Conservation (phyloP, 257 asterid genomes). For the Striga asiatica region DNA sequence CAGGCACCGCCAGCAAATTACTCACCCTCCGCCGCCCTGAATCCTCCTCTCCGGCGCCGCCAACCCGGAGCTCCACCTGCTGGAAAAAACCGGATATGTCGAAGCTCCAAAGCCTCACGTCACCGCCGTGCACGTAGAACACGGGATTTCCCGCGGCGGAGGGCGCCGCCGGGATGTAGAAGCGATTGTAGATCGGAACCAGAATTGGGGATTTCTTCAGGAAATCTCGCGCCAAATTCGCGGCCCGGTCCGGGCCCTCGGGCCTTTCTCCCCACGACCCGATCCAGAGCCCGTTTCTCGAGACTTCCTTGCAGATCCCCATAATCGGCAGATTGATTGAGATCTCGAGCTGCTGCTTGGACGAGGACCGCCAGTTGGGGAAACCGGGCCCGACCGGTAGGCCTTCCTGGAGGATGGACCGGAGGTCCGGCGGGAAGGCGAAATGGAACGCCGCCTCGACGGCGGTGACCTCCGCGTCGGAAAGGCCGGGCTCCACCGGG, state of each 20-base stretch:
- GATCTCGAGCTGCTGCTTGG: constrained; percentile 49
- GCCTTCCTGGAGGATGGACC: constrained; percentile 75
- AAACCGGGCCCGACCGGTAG: constrained; percentile 76
- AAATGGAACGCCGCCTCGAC: constrained; percentile 39
- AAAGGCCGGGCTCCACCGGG: constrained; percentile 61
- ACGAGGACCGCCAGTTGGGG: constrained; percentile 84
- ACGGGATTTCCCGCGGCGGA: constrained; percentile 76
- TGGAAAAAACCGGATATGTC: constrained; percentile 70
- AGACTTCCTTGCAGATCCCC: constrained; percentile 47
- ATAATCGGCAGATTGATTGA: constrained; percentile 34
- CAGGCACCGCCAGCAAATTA: constrained; percentile 36
- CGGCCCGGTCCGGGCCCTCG: constrained; percentile 32
- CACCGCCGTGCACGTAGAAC: constrained; percentile 57
- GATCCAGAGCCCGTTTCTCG: constrained; percentile 41
- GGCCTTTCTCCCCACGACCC: constrained; percentile 67
- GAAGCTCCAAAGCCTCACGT: constrained; percentile 52
- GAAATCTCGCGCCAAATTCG: constrained; percentile 34
- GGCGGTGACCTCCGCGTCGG: constrained; percentile 50
- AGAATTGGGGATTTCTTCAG: constrained; percentile 41
- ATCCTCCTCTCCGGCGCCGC: constrained; percentile 14
- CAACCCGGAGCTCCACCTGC: constrained; percentile 27
- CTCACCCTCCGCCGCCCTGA: constrained; percentile 16
- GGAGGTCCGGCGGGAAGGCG: constrained; percentile 79
- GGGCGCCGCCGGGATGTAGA: constrained; percentile 60
- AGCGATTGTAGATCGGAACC: constrained; percentile 55